Conservation (phyloP, 805 yeast genomes). For the Yarrowia phangngaensis region DNA sequence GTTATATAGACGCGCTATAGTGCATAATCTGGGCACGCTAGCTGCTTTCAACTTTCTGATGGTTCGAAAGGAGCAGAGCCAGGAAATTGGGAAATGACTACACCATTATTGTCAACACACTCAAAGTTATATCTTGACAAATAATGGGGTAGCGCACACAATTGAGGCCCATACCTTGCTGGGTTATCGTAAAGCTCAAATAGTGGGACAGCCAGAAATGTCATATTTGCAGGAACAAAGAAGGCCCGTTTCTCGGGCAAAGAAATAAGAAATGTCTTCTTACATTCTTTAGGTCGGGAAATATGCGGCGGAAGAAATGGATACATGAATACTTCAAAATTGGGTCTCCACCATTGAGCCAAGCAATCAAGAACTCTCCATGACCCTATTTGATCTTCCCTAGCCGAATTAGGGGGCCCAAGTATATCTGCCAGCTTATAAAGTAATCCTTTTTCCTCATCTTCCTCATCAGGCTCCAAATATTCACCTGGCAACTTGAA, state of each 20-base stretch:
- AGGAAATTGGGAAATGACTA: constrained; percentile 29
- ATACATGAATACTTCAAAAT: constrained; percentile 37
- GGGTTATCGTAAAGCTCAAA: constrained; percentile 39
- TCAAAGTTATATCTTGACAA: constrained; percentile 40
- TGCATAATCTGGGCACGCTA: no score
- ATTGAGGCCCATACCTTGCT: constrained; percentile 37
- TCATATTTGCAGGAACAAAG: constrained; percentile 37
- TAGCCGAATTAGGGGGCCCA: constrained; percentile 27
- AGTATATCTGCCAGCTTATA: constrained; percentile 31
- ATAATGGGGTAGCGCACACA: constrained; percentile 40
- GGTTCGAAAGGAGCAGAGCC: constrained; percentile 6
- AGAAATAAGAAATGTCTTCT: constrained; percentile 36
- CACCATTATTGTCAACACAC: constrained; percentile 35
- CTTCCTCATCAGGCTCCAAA: constrained; percentile 37
- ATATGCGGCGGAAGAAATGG: constrained; percentile 40
- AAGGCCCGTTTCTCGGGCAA: constrained; percentile 35
- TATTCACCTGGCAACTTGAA: constrained; percentile 35
- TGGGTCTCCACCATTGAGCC: constrained; percentile 41
- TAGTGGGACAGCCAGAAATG: constrained; percentile 38
- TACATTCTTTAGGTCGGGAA: constrained; percentile 40
- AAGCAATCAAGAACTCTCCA: constrained; percentile 39
- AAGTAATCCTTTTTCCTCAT: constrained; percentile 33
- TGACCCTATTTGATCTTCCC: constrained; percentile 29
- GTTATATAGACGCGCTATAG: no score
- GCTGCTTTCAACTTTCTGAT: no score